Percentiles rank a stretch among this genome's conserved stretches.
phyloP scores from a whole-genome alignment of 192 early-diverging fungal genomes.

The Umbelopsis ramanniana region DNA sequence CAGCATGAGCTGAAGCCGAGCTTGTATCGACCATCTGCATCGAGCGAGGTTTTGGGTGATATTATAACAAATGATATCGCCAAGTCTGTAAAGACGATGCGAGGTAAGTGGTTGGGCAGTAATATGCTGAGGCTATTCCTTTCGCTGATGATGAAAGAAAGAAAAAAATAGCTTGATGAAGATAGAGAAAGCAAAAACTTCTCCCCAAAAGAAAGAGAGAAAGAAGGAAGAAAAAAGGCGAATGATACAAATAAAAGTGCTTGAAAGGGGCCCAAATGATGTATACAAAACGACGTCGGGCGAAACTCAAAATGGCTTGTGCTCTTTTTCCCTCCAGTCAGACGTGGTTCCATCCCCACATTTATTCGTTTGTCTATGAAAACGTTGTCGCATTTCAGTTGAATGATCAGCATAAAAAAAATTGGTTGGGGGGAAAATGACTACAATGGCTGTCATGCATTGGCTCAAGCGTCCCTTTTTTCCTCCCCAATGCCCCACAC shows the following conservation, averaged over 20 bases:
- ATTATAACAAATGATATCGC: neutral
- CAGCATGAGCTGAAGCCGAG: neutral
- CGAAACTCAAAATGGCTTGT: slow-evolving; percentile 13
- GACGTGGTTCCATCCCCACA: too few species aligned
- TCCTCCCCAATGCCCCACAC: slow-evolving; percentile 20
- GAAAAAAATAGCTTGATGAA: neutral
- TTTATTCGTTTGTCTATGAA: too few species aligned
- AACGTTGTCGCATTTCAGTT: too few species aligned
- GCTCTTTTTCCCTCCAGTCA: neutral
- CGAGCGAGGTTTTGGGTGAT: neutral
- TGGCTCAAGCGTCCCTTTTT: neutral
- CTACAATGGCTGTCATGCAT: slow-evolving; percentile 4
- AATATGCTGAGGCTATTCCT: too few species aligned
- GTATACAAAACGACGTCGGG: slow-evolving; percentile 7
- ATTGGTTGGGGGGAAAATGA: neutral
- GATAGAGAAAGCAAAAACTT: neutral
- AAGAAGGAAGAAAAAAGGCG: slow-evolving; percentile 11
- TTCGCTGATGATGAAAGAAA: too few species aligned
- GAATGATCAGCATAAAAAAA: neutral
- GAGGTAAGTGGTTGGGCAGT: too few species aligned
- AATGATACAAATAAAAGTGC: slow-evolving; percentile 23
- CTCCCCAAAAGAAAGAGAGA: slow-evolving; percentile 2
- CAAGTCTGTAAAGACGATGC: neutral
- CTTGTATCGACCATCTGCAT: slow-evolving; percentile 14
- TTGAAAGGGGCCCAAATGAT: slow-evolving; percentile 5